Conservation (phyloP, 441 rosid species). For the Pelargonium hybrid region DNA sequence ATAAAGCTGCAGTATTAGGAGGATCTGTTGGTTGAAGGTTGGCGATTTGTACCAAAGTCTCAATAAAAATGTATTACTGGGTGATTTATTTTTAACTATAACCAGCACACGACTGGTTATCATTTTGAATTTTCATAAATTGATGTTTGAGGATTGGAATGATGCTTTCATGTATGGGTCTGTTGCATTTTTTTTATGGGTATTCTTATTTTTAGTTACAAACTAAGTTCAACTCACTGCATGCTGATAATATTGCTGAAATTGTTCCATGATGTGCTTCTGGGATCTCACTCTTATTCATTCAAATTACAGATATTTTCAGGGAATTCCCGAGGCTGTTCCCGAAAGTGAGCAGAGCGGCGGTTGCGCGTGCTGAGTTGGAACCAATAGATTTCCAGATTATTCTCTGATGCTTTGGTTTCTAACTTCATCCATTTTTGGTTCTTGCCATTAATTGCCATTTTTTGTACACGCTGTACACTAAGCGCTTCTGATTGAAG, state of each 20-base stretch:
- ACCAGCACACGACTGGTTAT: too few relatives aligned
- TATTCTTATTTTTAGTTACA: not conserved
- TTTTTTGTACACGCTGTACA: not conserved
- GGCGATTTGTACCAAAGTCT: too few relatives aligned
- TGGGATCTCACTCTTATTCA: too few relatives aligned
- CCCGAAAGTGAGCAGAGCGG: slow-evolving; percentile 75
- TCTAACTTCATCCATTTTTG: too few relatives aligned
- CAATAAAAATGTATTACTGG: too few relatives aligned
- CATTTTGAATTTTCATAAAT: not conserved
- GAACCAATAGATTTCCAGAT: too few relatives aligned
- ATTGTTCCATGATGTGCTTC: too few relatives aligned
- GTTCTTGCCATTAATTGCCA: not conserved
- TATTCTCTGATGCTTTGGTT: too few relatives aligned
- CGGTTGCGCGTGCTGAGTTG: slow-evolving; percentile 71
- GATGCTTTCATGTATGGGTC: not conserved
- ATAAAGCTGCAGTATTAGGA: too few relatives aligned
- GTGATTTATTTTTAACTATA: too few relatives aligned
- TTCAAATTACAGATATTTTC: slow-evolving; percentile 92
- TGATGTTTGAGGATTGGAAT: not conserved
- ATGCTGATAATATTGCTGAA: not conserved
- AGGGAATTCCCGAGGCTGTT: slow-evolving; percentile 40
- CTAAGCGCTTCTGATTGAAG: not conserved
- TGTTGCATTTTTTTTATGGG: not conserved
- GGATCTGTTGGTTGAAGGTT: too few relatives aligned
- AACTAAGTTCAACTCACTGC: not conserved